Evolutionary conservation across 257 asterid species (phyloP).

Genomic region (Rubia yunnanensis): DNA sequence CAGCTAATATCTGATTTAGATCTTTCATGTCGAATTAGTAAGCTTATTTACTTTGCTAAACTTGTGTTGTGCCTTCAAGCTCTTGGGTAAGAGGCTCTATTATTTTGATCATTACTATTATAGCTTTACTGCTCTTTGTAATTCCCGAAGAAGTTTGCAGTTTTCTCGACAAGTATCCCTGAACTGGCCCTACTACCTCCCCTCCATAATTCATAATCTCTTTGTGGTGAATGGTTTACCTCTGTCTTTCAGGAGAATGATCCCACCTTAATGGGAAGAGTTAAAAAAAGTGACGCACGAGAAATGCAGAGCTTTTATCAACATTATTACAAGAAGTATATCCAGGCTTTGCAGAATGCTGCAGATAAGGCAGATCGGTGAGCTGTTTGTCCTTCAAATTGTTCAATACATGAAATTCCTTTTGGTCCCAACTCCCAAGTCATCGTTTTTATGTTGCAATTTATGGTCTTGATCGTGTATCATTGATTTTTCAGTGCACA

Average conservation of each 20-base stretch:
- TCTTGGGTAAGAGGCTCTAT: not conserved
- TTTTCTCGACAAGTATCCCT: not conserved
- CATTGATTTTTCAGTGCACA: conserved; percentile 64
- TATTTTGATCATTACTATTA: not conserved
- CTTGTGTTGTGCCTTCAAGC: not conserved
- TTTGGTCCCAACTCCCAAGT: conserved; percentile 6
- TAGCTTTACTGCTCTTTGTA: not conserved
- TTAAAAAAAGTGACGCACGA: conserved; percentile 96
- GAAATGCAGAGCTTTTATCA: conserved; percentile 99
- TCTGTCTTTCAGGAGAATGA: conserved; percentile 76
- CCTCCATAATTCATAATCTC: conserved; percentile 4
- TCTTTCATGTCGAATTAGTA: not conserved
- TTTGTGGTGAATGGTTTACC: conserved; percentile 1
- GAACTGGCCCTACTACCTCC: not conserved
- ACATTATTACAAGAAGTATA: conserved; percentile 92
- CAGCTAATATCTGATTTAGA: not conserved
- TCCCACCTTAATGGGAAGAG: conserved; percentile 95
- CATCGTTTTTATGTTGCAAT: conserved; percentile 6
- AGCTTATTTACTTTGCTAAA: not conserved
- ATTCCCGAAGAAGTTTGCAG: not conserved
- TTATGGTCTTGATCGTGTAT: not conserved
- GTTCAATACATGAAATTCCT: conserved; percentile 1
- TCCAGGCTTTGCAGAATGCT: conserved; percentile 98
- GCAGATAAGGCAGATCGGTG: conserved; percentile 99
- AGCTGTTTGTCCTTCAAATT: conserved; percentile 19